Conservation (phyloP, 306 rosid genomes). For the Clitoria ternatea region DNA sequence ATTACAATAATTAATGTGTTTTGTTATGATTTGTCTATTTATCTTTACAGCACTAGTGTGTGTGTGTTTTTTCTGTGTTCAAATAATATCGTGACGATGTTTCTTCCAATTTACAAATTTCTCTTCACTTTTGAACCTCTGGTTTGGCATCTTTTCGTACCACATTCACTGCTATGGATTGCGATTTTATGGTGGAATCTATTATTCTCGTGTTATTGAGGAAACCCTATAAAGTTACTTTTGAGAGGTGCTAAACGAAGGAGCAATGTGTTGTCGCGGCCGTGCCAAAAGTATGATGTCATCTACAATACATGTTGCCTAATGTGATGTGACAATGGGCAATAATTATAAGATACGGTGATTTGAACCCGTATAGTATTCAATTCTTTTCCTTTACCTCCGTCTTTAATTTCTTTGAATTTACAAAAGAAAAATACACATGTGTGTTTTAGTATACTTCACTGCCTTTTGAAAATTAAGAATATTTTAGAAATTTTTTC, state of each 20-base stretch:
- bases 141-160: neutral
- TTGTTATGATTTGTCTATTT: too few species aligned
- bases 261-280: neutral
- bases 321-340: too few species aligned
- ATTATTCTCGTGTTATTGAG: neutral
- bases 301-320: neutral
- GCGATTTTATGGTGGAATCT: neutral
- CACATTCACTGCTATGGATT: neutral
- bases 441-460: too few species aligned
- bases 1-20: neutral
- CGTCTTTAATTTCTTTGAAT: too few species aligned
- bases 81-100: neutral
- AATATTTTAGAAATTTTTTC: too few species aligned
- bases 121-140: neutral
- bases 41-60: conserved; percentile 5
- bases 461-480: too few species aligned
- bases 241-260: neutral
- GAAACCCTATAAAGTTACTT: conserved; percentile 12
- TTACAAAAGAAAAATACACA: too few species aligned
- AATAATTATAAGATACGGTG: too few species aligned
- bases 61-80: neutral
- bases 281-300: conserved; percentile 1
- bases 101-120: neutral
- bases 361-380: too few species aligned
- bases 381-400: too few species aligned